Evolutionary conservation across 2,329 filamentous ascomycete species (phyloP), one percentile per base, ranked within the genome.

Genomic region (Xylaria sp.): DNA sequence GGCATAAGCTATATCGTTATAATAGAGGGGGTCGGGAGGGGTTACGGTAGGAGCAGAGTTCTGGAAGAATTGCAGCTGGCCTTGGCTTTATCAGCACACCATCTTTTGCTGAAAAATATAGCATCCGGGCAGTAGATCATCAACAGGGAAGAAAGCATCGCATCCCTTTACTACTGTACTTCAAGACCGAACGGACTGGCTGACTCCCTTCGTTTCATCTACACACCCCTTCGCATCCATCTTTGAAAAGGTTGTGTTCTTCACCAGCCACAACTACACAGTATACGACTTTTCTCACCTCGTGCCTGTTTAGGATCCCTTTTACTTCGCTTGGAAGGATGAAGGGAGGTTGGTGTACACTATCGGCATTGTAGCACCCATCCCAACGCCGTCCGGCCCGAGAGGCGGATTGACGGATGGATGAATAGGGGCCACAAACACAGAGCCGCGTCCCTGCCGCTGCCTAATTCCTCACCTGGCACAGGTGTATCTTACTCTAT

Each of bases 201-300:
- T 25, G 18, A 37, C 52, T 46, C 52, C 41, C 44, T 65, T 65
- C 31, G 58, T 59, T 23, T 63, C 41, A 56, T 67, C 48, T 44
- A 63, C 44, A 66, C 63, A 52, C 67, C 34, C 52, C 66, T 58
- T 34, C 31, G 18, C 15, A 5, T 44, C 20, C 18, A 41, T 62
- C 25, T 39, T 31, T 52, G 18, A 37, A 31, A 37, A 63, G 28
- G 25, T 51, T 44, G 8, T 44, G 18, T 52, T 51, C 13, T 46
- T 64, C 64, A 64, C 55, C 50, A 69, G 67, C 64, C 67, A 69
- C 67, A 69, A 23, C 23, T 64, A 41, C 67, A 69, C 67, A 69
- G 64, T 67, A 64, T 31, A 31, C 34, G 18, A 28, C 51, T 5
- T 23, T 13, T 25, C 57, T 48, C 41, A 55, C 10, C 41, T n/a